Evolutionary conservation across 139 green algal species (phyloP).

Genomic region (Chlorella sp.): DNA sequence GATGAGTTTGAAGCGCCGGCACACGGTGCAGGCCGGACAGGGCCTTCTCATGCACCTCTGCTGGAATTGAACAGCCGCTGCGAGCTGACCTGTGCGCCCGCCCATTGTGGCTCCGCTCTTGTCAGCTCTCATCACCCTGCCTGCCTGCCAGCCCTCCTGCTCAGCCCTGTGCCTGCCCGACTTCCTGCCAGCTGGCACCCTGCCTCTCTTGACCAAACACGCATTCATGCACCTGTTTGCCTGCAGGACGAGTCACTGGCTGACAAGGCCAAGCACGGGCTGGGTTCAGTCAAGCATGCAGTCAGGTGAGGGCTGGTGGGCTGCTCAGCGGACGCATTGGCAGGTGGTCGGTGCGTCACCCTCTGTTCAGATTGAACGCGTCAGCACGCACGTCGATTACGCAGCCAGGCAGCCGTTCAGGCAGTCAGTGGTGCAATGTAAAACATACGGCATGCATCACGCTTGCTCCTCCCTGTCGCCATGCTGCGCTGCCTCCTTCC

Average conservation of each 20-base stretch:
- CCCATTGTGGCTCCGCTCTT: background rate
- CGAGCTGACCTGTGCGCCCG: background rate
- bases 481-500: background rate
- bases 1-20: background rate
- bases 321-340: no score
- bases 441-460: background rate
- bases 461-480: no score
- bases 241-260: conserved; percentile 42
- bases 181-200: no score
- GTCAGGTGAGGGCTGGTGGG: background rate
- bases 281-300: background rate
- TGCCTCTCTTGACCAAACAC: no score
- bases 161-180: background rate
- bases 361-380: no score
- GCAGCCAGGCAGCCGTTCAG: background rate
- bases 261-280: conserved; percentile 39
- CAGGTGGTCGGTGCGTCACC: no score
- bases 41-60: no score
- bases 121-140: background rate
- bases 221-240: background rate
- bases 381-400: no score
- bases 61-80: background rate
- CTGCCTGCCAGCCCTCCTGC: background rate
- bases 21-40: background rate
- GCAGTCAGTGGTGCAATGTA: background rate